These are phyloP conservation scores for Saccharum hybrid DNA, from an alignment of 202 grass and related monocot species.

Conservation along the genomic window DNA sequence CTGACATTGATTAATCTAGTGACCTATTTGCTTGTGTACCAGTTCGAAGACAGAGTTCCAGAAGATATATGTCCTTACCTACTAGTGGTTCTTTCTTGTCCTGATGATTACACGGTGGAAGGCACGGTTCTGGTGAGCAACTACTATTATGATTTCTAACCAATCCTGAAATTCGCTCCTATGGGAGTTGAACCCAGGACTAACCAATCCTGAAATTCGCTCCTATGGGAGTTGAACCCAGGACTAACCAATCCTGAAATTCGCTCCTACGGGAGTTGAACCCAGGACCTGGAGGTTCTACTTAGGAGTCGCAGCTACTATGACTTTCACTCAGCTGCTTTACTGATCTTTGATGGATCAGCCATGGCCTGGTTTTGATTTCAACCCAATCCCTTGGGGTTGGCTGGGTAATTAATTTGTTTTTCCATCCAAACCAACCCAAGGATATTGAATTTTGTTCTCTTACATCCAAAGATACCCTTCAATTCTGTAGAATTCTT, in stretches of 20 bases:
- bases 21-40: slow-evolving; percentile 29
- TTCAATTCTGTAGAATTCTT: slow-evolving; percentile 19
- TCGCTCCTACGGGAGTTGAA: background rate
- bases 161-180: background rate
- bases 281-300: background rate
- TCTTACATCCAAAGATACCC: background rate
- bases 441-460: background rate
- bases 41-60: slow-evolving; percentile 66
- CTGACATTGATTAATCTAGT: slow-evolving; percentile 18
- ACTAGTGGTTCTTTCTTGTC: slow-evolving; percentile 52
- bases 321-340: slow-evolving; percentile 15
- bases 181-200: too few relatives aligned
- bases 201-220: background rate
- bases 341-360: background rate
- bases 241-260: too few relatives aligned
- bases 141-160: background rate
- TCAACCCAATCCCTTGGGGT: background rate
- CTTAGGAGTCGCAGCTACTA: background rate
- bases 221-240: too few relatives aligned
- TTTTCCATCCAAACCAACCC: background rate
- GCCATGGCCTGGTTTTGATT: slow-evolving; percentile 11
- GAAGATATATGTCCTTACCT: slow-evolving; percentile 76
- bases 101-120: slow-evolving; percentile 32
- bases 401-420: background rate
- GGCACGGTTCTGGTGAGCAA: slow-evolving; percentile 59